phyloP scores from a whole-genome alignment of 306 rosid genomes.

The Casuarina glauca region DNA sequence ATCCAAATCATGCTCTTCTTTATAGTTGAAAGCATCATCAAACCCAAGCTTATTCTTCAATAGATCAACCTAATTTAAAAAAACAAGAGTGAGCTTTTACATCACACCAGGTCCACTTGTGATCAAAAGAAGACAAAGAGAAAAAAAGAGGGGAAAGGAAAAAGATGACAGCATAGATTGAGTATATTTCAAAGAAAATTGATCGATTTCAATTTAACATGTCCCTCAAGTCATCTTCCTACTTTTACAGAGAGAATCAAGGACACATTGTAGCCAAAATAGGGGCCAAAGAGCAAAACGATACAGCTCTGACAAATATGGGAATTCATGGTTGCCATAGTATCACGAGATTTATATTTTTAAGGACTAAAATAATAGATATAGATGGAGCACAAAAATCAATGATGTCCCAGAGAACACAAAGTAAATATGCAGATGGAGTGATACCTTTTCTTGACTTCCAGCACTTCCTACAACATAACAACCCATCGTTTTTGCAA shows the following conservation, averaged over 20 bases:
- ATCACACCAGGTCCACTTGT: no score
- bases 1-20: no score
- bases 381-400: not conserved
- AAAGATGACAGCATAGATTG: no score
- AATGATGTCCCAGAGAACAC: not conserved
- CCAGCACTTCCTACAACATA: constrained; percentile 9
- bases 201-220: not conserved
- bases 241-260: not conserved
- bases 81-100: no score
- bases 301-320: not conserved
- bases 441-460: not conserved
- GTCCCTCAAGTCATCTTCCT: not conserved
- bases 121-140: no score
- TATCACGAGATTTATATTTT: no score
- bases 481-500: not conserved
- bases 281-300: not conserved
- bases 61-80: no score
- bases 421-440: not conserved
- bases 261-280: not conserved
- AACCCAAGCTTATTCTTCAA: no score
- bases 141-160: no score
- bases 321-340: not conserved
- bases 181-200: no score
- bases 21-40: no score
- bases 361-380: not conserved